Evolutionary conservation across 176 grass and related monocot genomes (phyloP), one percentile per base, ranked within the genome.

Genomic region (Bolboschoenus planiculmis): DNA sequence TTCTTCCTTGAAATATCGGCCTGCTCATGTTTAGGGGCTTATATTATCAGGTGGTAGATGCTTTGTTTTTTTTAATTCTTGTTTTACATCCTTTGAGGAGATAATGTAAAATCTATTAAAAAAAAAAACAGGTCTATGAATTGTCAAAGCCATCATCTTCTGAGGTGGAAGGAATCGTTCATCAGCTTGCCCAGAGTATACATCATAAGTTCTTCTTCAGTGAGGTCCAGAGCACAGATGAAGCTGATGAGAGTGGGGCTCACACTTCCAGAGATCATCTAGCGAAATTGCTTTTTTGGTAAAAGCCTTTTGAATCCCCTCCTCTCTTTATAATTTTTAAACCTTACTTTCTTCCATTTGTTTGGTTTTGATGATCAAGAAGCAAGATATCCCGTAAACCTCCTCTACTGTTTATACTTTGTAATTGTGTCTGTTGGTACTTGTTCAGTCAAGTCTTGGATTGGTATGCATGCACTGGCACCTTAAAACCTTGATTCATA

Each of bases 131-230:
- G 85, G 78, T 86, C 6, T 60, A 72, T 61, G 85, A 86, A 81
- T 76, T 86, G 80, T 82, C 85, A 72, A 79, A 75, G 42, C 85
- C 85, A 14, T 86, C 85, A 81, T 86, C 85, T n/a, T 81, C n/a
- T 31, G 85, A 86, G 78, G 63, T 86, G 55, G 85, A 86, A 81
- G 85, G 68, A 63, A 86, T 86, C n/a, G 54, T 86, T 82, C 34
- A 75, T 81, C 77, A 75, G 64, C 85, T 86, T 86, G 85, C 73
- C 67, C 85, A 82, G 48, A 34, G 60, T 29, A 86, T 82, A 72
- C 39, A 82, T 57, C 26, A 72, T 29, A 86, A 81, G 79, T 71
- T 61, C 56, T 85, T 85, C 33, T 43, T 70, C 67, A 23, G 18
- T 5, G n/a, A 46, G 30, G 14, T 27, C 4, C 56, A 46, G 40